phyloP scores from a whole-genome alignment of 148 eudicot species.

The Tetragonia tetragonoides region DNA sequence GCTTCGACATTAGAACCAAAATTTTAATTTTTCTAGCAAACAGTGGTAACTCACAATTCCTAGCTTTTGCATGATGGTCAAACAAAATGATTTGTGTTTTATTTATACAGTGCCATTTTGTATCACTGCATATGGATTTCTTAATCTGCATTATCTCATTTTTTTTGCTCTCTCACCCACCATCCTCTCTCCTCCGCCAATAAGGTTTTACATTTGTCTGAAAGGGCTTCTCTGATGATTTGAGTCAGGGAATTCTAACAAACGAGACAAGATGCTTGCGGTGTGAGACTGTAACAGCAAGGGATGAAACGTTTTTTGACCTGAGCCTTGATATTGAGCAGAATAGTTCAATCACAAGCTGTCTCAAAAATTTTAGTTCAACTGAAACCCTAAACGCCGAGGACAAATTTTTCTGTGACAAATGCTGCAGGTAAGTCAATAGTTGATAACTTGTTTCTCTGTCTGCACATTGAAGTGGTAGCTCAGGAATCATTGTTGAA shows the following conservation, averaged over 20 bases:
- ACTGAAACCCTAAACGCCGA: constrained; percentile 89
- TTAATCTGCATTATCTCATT: neutral
- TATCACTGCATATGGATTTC: neutral
- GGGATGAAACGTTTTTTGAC: constrained; percentile 84
- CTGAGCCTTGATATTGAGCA: constrained; percentile 92
- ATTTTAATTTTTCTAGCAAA: too few relatives aligned
- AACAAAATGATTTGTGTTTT: neutral
- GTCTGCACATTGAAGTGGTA: neutral
- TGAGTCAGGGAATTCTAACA: constrained; percentile 71
- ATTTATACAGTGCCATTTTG: neutral
- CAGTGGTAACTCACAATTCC: too few relatives aligned
- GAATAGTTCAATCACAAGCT: constrained; percentile 81
- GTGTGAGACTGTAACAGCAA: constrained; percentile 89
- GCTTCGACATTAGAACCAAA: too few relatives aligned
- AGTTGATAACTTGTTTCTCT: neutral
- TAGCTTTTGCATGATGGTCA: too few relatives aligned
- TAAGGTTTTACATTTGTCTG: constrained; percentile 9
- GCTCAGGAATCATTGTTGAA: neutral
- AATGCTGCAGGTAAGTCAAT: constrained; percentile 69
- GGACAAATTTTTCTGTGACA: constrained; percentile 94
- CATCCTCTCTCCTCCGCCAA: neutral
- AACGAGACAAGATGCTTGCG: constrained; percentile 84
- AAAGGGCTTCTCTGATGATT: constrained; percentile 8
- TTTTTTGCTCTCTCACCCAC: constrained; percentile 1
- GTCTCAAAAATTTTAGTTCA: constrained; percentile 83